A percentile compares a stretch with the other conserved stretches of the same genome.
Evolutionary conservation across 345 rosid species (phyloP).

Genomic region (Arabis alpina): DNA sequence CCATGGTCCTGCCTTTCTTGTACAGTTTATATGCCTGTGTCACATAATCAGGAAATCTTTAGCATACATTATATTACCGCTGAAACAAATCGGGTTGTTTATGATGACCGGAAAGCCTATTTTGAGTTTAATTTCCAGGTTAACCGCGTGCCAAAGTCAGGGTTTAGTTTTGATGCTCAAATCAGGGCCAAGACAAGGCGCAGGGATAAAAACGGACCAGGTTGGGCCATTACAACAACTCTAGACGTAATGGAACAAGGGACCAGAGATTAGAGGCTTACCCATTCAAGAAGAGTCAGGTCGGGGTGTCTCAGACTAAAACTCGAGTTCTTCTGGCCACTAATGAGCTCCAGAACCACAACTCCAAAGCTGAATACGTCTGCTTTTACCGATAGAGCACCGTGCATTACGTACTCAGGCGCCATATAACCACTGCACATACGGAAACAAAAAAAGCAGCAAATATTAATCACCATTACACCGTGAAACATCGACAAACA

Average conservation of each 20-base stretch:
- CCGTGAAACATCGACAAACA: conserved; percentile 14
- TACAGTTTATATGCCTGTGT: conserved; percentile 74
- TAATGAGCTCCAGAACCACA: conserved; percentile 80
- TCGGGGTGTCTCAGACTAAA: conserved; percentile 56
- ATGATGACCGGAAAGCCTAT: neutral
- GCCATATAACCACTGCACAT: conserved; percentile 91
- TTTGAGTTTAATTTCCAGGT: too few relatives aligned
- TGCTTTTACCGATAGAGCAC: conserved; percentile 77
- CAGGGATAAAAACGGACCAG: neutral
- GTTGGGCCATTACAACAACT: neutral
- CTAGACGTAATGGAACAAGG: conserved; percentile 8
- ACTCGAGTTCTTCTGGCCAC: conserved; percentile 76
- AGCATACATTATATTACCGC: neutral
- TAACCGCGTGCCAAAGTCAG: neutral
- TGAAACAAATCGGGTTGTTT: neutral
- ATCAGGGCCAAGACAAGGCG: too few relatives aligned
- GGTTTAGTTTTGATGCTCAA: neutral
- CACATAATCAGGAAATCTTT: neutral
- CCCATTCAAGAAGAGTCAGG: conserved; percentile 89
- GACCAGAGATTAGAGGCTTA: conserved; percentile 40
- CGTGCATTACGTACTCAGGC: conserved; percentile 91
- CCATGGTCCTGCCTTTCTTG: conserved; percentile 70
- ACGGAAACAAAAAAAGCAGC: neutral
- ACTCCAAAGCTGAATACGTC: conserved; percentile 99
- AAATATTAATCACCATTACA: conserved; percentile 4